phyloP scores from a whole-genome alignment of 441 rosid species.

The Macaranga tanarius region DNA sequence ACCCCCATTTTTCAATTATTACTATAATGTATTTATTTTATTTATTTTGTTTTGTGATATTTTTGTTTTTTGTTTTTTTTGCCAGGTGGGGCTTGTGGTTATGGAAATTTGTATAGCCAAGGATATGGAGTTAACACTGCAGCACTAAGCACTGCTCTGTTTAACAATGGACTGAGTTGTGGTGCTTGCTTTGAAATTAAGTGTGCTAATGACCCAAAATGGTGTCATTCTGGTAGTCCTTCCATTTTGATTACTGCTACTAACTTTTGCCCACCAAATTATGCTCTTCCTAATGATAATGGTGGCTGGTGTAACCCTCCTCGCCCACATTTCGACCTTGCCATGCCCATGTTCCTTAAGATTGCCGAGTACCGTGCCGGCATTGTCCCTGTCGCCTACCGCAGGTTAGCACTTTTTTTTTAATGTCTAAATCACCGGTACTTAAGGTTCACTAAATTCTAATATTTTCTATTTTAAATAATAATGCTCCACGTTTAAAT shows the following conservation, averaged over 20 bases:
- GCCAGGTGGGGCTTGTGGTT: constrained; percentile 74
- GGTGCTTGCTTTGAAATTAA: constrained; percentile 74
- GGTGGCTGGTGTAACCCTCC: constrained; percentile 75
- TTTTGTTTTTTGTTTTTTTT: not conserved
- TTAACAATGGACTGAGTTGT: constrained; percentile 65
- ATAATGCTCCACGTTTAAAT: too few relatives aligned
- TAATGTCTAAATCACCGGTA: too few relatives aligned
- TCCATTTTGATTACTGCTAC: constrained; percentile 64
- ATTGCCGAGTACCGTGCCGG: constrained; percentile 66
- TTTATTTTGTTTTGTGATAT: not conserved
- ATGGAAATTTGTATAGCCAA: constrained; percentile 66
- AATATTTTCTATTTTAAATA: too few relatives aligned
- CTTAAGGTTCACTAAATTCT: too few relatives aligned
- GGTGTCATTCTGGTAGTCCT: constrained; percentile 71
- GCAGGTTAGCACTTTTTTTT: constrained; percentile 35
- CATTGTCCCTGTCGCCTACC: constrained; percentile 57
- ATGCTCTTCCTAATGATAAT: constrained; percentile 55
- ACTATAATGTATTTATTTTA: not conserved
- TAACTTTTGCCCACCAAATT: constrained; percentile 72
- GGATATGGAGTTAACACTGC: constrained; percentile 75
- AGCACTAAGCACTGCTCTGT: constrained; percentile 65
- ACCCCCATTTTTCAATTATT: not conserved
- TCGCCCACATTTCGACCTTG: constrained; percentile 63
- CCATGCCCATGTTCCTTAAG: constrained; percentile 69
- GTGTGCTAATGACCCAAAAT: constrained; percentile 49